phyloP scores from a whole-genome alignment of 2,329 filamentous ascomycete genomes.

The Alternaria brassicae region DNA sequence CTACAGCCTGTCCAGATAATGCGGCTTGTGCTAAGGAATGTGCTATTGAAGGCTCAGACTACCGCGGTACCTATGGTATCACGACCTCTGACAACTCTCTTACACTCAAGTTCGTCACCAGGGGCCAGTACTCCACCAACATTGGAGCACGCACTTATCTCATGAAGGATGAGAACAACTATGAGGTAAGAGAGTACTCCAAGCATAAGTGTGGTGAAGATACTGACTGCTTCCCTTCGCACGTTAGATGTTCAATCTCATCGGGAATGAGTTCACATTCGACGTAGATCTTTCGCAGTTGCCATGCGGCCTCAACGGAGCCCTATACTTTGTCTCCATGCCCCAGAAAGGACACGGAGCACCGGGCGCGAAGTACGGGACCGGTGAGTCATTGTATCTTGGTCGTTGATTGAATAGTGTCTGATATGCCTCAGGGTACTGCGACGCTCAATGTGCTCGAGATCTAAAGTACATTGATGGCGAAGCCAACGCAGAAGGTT shows the following conservation, averaged over 20 bases:
- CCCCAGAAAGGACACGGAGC: constrained; percentile 57
- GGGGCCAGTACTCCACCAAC: constrained; percentile 52
- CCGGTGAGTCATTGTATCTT: constrained; percentile 52
- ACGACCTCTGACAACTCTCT: constrained; percentile 60
- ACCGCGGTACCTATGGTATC: constrained; percentile 56
- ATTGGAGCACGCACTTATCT: constrained; percentile 48
- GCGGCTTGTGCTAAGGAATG: constrained; percentile 44
- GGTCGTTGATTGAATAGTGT: background rate
- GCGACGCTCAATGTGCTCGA: constrained; percentile 44
- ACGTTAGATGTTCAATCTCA: constrained; percentile 43
- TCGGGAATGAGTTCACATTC: constrained; percentile 47
- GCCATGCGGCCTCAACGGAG: constrained; percentile 72
- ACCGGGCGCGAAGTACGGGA: constrained; percentile 58
- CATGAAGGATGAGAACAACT: constrained; percentile 42
- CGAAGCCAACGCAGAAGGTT: constrained; percentile 62
- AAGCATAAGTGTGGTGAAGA: too few species aligned
- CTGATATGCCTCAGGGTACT: constrained; percentile 46
- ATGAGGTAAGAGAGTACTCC: constrained; percentile 10
- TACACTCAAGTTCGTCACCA: constrained; percentile 65
- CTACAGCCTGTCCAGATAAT: constrained; percentile 45
- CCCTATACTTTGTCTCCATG: constrained; percentile 61
- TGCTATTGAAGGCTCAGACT: constrained; percentile 52
- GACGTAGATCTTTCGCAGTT: constrained; percentile 61
- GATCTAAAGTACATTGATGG: constrained; percentile 60
- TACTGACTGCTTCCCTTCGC: background rate